Percentiles rank a stretch among this genome's conserved stretches.
Evolutionary conservation across 352 stramenopile species (phyloP).

Genomic region (Saprolegnia parasitica): DNA sequence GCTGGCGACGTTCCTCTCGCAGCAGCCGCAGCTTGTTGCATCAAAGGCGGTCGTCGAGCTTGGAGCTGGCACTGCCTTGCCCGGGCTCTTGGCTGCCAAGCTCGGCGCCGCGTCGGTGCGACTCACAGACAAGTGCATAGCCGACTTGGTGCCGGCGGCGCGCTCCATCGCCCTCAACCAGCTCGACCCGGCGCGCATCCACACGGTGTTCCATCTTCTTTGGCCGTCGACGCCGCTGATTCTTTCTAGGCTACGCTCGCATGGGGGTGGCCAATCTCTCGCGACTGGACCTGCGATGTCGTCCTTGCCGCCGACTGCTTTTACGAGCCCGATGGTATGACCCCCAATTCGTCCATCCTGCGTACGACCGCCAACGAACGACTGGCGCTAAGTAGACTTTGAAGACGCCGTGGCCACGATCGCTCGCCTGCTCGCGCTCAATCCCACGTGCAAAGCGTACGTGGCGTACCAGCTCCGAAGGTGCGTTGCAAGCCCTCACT

Average conservation of each 20-base stretch:
- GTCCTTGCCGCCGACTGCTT: constrained; percentile 25
- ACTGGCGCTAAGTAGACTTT: constrained; percentile 8
- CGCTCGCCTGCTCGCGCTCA: background rate
- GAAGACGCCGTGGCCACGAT: constrained; percentile 22
- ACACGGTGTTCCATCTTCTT: background rate
- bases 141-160: background rate
- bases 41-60: constrained; percentile 13
- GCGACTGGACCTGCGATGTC: background rate
- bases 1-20: constrained; percentile 2
- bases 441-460: constrained; percentile 5
- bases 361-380: background rate
- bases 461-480: constrained; percentile 24
- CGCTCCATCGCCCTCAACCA: constrained; percentile 3
- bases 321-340: constrained; percentile 18
- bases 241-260: background rate
- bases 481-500: too few relatives aligned
- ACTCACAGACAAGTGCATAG: constrained; percentile 20
- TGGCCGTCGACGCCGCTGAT: background rate
- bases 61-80: constrained; percentile 20
- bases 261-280: background rate
- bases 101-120: constrained; percentile 11
- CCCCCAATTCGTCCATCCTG: background rate
- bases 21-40: background rate
- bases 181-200: background rate
- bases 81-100: constrained; percentile 17